These are phyloP conservation scores for Poa pratensis DNA, from an alignment of 176 grass and related monocot genomes.

Conservation along the genomic window DNA sequence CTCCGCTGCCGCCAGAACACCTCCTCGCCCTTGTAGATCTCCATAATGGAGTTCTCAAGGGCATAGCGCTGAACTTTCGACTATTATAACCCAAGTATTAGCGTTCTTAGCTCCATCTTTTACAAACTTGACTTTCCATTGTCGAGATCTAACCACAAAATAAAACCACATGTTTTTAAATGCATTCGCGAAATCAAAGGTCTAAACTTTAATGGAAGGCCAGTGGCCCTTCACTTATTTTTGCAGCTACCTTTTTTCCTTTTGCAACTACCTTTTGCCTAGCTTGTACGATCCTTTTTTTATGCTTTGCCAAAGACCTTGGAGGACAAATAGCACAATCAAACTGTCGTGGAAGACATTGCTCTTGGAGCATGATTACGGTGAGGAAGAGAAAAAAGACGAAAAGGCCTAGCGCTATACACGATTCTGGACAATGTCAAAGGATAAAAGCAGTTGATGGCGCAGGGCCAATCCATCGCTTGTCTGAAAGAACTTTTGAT, in stretches of 20 bases:
- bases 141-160: no score
- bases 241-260: slow-evolving; percentile 3
- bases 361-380: slow-evolving; percentile 34
- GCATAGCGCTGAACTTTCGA: no score
- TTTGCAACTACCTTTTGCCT: slow-evolving; percentile 5
- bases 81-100: no score
- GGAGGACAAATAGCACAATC: slow-evolving; percentile 41
- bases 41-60: no score
- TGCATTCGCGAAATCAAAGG: not conserved
- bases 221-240: not conserved
- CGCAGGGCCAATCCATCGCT: slow-evolving; percentile 6
- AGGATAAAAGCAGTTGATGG: slow-evolving; percentile 28
- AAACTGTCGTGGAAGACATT: slow-evolving; percentile 36
- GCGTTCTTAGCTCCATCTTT: no score
- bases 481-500: not conserved
- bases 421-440: not conserved
- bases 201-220: not conserved
- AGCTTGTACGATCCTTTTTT: not conserved
- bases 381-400: not conserved
- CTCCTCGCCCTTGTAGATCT: no score
- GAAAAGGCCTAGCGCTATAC: not conserved
- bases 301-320: slow-evolving; percentile 44
- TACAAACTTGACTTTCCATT: no score
- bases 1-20: no score
- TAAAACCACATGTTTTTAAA: no score